Conservation (phyloP, 345 rosid genomes). For the Cardiospermum halicacabum region DNA sequence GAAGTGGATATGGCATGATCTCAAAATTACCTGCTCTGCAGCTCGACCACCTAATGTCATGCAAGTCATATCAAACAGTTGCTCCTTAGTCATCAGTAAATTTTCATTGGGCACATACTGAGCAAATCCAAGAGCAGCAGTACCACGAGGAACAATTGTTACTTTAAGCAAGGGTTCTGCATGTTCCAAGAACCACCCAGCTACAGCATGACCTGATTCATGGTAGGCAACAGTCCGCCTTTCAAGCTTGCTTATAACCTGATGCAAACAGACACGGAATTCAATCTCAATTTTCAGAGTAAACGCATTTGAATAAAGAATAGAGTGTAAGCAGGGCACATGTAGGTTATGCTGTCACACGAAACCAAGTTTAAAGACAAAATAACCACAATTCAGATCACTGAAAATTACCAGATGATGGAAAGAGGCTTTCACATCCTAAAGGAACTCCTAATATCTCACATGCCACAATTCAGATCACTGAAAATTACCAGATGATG, state of each 20-base stretch:
- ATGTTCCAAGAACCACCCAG: conserved; percentile 57
- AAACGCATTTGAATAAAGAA: background rate
- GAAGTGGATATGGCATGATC: background rate
- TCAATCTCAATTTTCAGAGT: background rate
- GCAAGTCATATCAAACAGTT: conserved; percentile 54
- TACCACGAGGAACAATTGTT: conserved; percentile 54
- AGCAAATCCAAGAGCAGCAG: conserved; percentile 51
- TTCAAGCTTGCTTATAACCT: conserved; percentile 50
- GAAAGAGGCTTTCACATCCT: background rate
- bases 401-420: background rate
- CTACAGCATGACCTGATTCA: conserved; percentile 61
- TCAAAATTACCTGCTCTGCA: conserved; percentile 43
- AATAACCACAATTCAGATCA: too few relatives aligned
- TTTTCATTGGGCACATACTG: conserved; percentile 55
- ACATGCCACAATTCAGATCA: background rate
- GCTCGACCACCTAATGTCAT: conserved; percentile 59
- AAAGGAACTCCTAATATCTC: background rate
- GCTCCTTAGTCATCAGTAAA: conserved; percentile 52
- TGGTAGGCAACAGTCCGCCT: conserved; percentile 48
- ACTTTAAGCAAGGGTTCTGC: conserved; percentile 58
- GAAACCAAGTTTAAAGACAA: too few relatives aligned
- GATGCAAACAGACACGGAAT: background rate
- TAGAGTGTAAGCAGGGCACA: too few relatives aligned
- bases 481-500: background rate
- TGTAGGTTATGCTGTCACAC: too few relatives aligned